Base-by-base conservation (phyloP, 768 basidiomycete species). In the Xanthoconium stramineum region DNA sequence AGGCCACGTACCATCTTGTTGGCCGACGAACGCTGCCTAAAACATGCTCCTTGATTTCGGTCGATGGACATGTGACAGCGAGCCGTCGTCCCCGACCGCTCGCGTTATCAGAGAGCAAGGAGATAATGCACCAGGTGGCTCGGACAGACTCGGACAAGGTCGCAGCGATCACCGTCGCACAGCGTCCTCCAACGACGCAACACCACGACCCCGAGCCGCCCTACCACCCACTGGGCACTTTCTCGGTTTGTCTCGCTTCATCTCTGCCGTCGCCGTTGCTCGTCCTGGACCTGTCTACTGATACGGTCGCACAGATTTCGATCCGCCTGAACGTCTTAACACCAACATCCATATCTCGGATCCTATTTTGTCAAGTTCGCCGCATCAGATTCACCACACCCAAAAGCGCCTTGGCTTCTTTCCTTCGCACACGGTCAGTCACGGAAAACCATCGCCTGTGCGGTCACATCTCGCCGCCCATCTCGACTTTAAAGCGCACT, bases 131-230 rank as follows among this genome's bases (percentile, higher is more conserved):
- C 28, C 48, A 47, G 52, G 46, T 10, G 47, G 52, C 35, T 53
- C 52, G 20, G 56, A 58, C 51, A 55, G 39, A 20, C 35, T 29
- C 39, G 50, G 50, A 12, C 58, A 50, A 29, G 44, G 55, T 52
- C 56, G 57, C 48, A 50, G 57, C 42, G 57, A 63, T 52, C 65
- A 71, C 36, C 67, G 59, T 57, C 67, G 71, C 60, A 61, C 65
- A 45, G 69, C 63, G 59, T 80, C 78, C 42, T 82, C 79, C 5
- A 76, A 69, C 62, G 81, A 82, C 64, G 76, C 77, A 28, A 79
- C 80, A 1, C 80, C 80, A 24, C 78, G 79, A 55, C 78, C 76
- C 60, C 75, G 76, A 42, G 64, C 74, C 32, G 74, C 47, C 43
- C 45, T 62, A 43, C 59, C 61, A 53, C 60, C 24, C 53, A 36